Percentiles rank a stretch among this genome's conserved stretches.
These are phyloP conservation scores for Sphaerostilbella broomeana DNA, from an alignment of 2,329 filamentous ascomycete species.

Conservation along the genomic window DNA sequence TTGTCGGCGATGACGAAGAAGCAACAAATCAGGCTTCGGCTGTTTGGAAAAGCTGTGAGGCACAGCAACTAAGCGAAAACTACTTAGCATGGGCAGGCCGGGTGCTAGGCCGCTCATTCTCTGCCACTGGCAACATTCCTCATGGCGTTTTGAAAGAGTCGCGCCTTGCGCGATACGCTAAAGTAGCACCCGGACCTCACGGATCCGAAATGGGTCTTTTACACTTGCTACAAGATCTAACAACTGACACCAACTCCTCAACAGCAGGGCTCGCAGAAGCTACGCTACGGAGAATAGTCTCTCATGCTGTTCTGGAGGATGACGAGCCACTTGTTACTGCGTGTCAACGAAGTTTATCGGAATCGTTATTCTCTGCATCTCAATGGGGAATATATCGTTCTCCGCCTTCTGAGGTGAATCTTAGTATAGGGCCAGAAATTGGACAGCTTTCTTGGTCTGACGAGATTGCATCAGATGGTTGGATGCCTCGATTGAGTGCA, in stretches of 20 bases:
- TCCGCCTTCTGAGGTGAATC: conserved; percentile 45
- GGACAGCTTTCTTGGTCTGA: conserved; percentile 26
- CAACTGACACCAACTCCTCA: conserved; percentile 49
- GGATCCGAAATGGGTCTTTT: conserved; percentile 60
- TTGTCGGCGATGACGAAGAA: conserved; percentile 60
- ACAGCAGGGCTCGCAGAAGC: conserved; percentile 56
- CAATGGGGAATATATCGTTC: conserved; percentile 50
- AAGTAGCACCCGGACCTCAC: conserved; percentile 39
- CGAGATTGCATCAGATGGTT: conserved; percentile 41
- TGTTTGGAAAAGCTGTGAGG: conserved; percentile 70
- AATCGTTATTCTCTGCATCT: conserved; percentile 47
- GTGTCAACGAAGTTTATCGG: conserved; percentile 46
- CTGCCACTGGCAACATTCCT: conserved; percentile 63
- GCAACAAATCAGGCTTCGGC: conserved; percentile 56
- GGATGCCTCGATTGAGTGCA: conserved; percentile 57
- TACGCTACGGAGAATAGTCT: conserved; percentile 50
- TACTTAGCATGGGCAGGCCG: conserved; percentile 83
- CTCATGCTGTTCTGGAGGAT: conserved; percentile 41
- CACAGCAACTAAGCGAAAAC: conserved; percentile 54
- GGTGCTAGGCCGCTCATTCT: conserved; percentile 77
- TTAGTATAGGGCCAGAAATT: conserved; percentile 8
- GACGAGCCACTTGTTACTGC: conserved; percentile 44
- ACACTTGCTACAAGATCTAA: conserved; percentile 53
- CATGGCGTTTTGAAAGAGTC: conserved; percentile 55
- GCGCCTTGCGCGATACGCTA: conserved; percentile 43